A percentile compares a stretch with the other conserved stretches of the same genome.
Evolutionary conservation across 805 yeast genomes (phyloP).

Genomic region (Cyberlindnera saturnus): DNA sequence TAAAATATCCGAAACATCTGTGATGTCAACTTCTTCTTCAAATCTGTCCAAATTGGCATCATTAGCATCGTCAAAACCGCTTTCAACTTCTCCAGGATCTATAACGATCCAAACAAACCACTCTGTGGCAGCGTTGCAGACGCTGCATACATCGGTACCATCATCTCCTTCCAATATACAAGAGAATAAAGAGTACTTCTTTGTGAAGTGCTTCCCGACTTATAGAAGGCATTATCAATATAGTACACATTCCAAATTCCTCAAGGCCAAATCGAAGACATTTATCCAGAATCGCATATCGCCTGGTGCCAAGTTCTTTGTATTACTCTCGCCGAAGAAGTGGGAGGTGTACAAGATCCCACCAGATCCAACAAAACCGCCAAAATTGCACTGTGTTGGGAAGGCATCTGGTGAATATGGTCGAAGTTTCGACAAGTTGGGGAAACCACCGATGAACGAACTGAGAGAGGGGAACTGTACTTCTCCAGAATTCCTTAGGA

Average conservation of each 20-base stretch:
- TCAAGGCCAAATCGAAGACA: constrained; percentile 41
- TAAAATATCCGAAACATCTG: too few relatives aligned
- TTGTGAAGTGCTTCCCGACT: constrained; percentile 77
- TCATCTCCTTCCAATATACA: constrained; percentile 5
- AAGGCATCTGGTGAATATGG: constrained; percentile 67
- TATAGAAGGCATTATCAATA: constrained; percentile 58
- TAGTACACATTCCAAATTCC: constrained; percentile 45
- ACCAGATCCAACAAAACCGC: constrained; percentile 40
- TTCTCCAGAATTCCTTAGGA: constrained; percentile 13
- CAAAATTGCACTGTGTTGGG: constrained; percentile 61
- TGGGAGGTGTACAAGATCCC: constrained; percentile 70
- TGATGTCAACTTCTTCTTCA: background rate
- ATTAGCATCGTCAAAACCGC: constrained; percentile 7
- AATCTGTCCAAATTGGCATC: constrained; percentile 1
- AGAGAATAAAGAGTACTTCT: constrained; percentile 54
- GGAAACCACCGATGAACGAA: constrained; percentile 17
- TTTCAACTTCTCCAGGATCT: constrained; percentile 6
- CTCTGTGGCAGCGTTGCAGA: background rate
- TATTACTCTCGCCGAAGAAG: constrained; percentile 55
- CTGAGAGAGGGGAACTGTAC: constrained; percentile 15
- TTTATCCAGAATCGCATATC: constrained; percentile 28
- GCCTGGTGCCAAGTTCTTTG: constrained; percentile 59
- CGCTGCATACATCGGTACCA: constrained; percentile 11
- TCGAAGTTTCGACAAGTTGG: constrained; percentile 34
- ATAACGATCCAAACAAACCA: constrained; percentile 1